Base-by-base conservation (phyloP, 2,329 filamentous ascomycete genomes). In the Xylaria arbuscula region DNA sequence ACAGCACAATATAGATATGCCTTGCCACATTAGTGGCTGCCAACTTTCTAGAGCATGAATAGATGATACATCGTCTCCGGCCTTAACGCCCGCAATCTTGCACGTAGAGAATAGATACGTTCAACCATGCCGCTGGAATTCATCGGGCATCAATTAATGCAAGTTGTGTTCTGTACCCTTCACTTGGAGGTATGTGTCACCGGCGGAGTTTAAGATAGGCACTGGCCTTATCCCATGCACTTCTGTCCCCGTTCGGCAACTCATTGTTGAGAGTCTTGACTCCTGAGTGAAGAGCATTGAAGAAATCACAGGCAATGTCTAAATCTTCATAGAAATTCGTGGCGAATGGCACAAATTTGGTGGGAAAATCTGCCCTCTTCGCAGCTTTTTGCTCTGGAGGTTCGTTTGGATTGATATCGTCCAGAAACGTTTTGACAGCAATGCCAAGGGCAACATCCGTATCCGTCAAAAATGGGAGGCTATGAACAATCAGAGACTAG, bases 401-500 rank as follows among this genome's bases (percentile, higher is more conserved):
- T 69, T 92, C 86, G 9, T 83, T 81, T 22, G 86, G 84, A 59
- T 88, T 86, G 57, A 94, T 83, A 67, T 94, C 92, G 72, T 93
- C 91, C 24, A 93, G 86, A 76, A 93, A 93, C 9, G 91, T 93
- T 80, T 93, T 93, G 48, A 94, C 89, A 0, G 92, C 92, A 69
- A 96, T 92, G 34, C 91, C 92, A 40, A 96, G 85, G 13, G 89
- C 91, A 56, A 93, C 90, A 75, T 94, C 91, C 11, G 91, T 89
- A 71, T 93, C 89, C 19, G 85, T 83, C 22, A 88, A 81, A 77
- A 94, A 92, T 9, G 92, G 92, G 3, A 94, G 82, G 62, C 87
- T 89, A 64, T 60, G 47, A 58, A 32, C 28, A 51, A 55, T 74
- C 72, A 78, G 60, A 56, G 60, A 56, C 11, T n/a, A 36, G 17